phyloP scores from a whole-genome alignment of 192 early-diverging fungal genomes.

The Paraglomus brasilianum region DNA sequence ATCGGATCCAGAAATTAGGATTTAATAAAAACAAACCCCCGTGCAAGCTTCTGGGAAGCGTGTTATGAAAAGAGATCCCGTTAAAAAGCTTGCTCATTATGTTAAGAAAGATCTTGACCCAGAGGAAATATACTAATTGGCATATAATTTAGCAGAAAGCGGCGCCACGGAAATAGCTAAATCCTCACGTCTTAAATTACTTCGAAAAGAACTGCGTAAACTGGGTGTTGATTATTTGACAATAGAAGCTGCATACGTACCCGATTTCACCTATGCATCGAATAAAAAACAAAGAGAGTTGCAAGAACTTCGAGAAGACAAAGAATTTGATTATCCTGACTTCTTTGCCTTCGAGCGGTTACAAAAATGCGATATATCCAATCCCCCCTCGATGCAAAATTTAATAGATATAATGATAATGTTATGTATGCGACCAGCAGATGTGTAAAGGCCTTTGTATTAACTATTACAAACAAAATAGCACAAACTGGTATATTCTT shows the following conservation, averaged over 20 bases:
- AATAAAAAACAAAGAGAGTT: neutral
- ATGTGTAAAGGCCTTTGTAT: constrained; percentile 16
- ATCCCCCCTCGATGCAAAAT: constrained; percentile 14
- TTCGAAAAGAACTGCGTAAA: neutral
- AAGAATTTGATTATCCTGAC: neutral
- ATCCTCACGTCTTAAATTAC: constrained; percentile 1
- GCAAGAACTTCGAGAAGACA: neutral
- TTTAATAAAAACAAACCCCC: neutral
- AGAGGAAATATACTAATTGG: neutral
- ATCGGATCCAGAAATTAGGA: constrained; percentile 12
- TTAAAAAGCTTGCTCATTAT: constrained; percentile 6
- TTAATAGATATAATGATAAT: constrained; percentile 16
- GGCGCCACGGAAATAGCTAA: neutral
- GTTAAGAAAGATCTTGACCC: neutral
- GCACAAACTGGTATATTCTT: constrained; percentile 1
- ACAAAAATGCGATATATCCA: neutral
- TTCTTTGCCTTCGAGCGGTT: constrained; percentile 10
- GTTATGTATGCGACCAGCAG: constrained; percentile 12
- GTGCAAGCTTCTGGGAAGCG: constrained; percentile 3
- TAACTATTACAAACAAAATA: neutral
- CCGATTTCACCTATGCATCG: neutral
- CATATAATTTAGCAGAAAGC: neutral
- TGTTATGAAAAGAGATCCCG: neutral
- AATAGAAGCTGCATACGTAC: neutral
- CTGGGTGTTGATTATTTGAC: neutral